Percentiles rank a stretch among this genome's conserved stretches.
These are phyloP conservation scores for Podaxis sp. DNA, from an alignment of 768 basidiomycete species.

Conservation along the genomic window DNA sequence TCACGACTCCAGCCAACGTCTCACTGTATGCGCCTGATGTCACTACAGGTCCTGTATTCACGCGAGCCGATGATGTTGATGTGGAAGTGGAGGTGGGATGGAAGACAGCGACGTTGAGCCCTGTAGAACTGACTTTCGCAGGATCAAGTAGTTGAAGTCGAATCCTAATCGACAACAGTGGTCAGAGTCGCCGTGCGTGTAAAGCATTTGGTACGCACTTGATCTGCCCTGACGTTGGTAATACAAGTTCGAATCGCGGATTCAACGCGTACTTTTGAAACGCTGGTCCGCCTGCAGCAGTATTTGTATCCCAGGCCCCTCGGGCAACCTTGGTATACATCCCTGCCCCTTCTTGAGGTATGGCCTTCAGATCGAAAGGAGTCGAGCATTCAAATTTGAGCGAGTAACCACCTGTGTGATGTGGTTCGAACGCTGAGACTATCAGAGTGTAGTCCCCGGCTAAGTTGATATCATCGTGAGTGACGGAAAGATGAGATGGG, in stretches of 20 bases:
- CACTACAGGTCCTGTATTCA: conserved; percentile 32
- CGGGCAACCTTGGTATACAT: conserved; percentile 70
- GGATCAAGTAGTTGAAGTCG: conserved; percentile 60
- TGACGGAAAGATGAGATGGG: no score
- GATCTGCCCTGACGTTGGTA: conserved; percentile 49
- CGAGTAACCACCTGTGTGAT: conserved; percentile 59
- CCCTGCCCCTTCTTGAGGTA: conserved; percentile 87
- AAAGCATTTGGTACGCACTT: conserved; percentile 37
- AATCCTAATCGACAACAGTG: conserved; percentile 37
- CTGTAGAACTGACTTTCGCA: conserved; percentile 28
- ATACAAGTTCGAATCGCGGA: conserved; percentile 60
- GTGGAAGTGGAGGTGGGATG: conserved; percentile 32
- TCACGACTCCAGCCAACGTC: conserved; percentile 65
- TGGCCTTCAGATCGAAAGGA: conserved; percentile 56
- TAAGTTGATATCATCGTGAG: conserved; percentile 20
- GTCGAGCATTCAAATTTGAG: conserved; percentile 59
- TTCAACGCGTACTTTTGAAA: conserved; percentile 62
- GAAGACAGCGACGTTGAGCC: conserved; percentile 56
- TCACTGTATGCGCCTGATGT: conserved; percentile 85
- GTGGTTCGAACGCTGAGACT: conserved; percentile 82
- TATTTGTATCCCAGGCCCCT: conserved; percentile 64
- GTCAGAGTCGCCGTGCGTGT: background rate
- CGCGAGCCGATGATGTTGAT: conserved; percentile 17
- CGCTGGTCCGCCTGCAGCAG: conserved; percentile 68
- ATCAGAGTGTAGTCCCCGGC: conserved; percentile 80